Conservation (phyloP, 2,329 filamentous ascomycete species). For the Calonectria naviculata region DNA sequence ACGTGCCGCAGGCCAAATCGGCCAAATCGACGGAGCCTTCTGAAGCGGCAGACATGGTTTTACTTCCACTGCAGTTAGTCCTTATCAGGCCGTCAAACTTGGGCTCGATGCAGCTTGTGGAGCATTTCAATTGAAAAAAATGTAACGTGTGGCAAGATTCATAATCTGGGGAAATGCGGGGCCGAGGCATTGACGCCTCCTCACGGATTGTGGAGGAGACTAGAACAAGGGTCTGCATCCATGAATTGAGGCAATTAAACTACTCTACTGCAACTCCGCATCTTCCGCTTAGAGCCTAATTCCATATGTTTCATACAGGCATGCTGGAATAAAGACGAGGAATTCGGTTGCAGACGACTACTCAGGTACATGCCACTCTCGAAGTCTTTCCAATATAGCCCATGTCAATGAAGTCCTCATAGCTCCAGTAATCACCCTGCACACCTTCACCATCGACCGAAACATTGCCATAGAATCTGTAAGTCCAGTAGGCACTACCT, state of each 20-base stretch:
- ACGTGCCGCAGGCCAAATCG: slow-evolving; percentile 33
- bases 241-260: too few species aligned
- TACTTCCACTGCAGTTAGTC: too few species aligned
- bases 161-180: not conserved
- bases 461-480: slow-evolving; percentile 5
- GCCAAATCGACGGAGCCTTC: not conserved
- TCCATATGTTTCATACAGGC: too few species aligned
- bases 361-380: not conserved
- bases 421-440: slow-evolving; percentile 25
- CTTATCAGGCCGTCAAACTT: too few species aligned
- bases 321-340: too few species aligned
- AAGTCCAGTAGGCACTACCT: slow-evolving; percentile 21
- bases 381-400: not conserved
- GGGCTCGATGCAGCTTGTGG: not conserved
- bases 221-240: not conserved
- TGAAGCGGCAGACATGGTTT: not conserved
- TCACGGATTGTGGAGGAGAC: not conserved
- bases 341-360: too few species aligned
- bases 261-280: too few species aligned
- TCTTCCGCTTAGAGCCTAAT: too few species aligned
- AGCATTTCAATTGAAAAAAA: not conserved
- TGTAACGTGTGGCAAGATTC: not conserved
- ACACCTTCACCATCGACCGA: slow-evolving; percentile 16
- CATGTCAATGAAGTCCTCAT: slow-evolving; percentile 17
- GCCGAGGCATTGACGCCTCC: not conserved